phyloP scores from a whole-genome alignment of 768 basidiomycete species.

The Trametopsis cervina region DNA sequence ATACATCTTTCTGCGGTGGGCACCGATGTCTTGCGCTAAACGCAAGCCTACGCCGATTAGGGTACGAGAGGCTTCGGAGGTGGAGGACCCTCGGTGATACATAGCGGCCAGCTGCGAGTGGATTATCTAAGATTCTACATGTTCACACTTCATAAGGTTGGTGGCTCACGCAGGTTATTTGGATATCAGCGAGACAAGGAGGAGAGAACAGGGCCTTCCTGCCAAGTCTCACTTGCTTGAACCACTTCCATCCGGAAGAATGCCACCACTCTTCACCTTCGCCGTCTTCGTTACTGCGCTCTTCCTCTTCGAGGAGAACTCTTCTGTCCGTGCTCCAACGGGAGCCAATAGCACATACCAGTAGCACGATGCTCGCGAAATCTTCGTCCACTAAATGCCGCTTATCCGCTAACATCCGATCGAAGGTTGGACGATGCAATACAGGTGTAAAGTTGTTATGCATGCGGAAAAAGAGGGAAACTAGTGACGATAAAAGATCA shows the following conservation, averaged over 20 bases:
- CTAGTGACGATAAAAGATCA: slow-evolving; percentile 1
- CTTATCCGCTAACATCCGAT: slow-evolving; percentile 28
- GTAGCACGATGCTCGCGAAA: slow-evolving; percentile 40
- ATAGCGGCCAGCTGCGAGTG: slow-evolving; percentile 11
- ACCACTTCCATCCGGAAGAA: slow-evolving; percentile 38
- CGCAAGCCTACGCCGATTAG: slow-evolving; percentile 41
- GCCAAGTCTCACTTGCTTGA: slow-evolving; percentile 27
- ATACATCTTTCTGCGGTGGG: slow-evolving; percentile 61
- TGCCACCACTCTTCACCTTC: slow-evolving; percentile 14
- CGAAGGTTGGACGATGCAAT: slow-evolving; percentile 42
- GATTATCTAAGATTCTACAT: too few species aligned
- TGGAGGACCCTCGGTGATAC: slow-evolving; percentile 20
- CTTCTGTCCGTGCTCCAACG: slow-evolving; percentile 47
- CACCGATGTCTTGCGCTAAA: slow-evolving; percentile 56
- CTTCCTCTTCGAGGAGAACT: slow-evolving; percentile 26
- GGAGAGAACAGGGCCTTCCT: slow-evolving; percentile 23
- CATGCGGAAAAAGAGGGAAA: slow-evolving; percentile 1
- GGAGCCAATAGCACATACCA: slow-evolving; percentile 44
- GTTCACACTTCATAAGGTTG: too few species aligned
- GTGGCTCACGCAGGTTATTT: slow-evolving; percentile 4
- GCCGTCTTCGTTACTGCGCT: background rate
- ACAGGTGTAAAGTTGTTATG: slow-evolving; percentile 28
- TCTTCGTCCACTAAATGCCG: slow-evolving; percentile 33
- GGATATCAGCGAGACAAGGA: slow-evolving; percentile 10
- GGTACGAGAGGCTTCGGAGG: slow-evolving; percentile 25